Evolutionary conservation across 2,329 filamentous ascomycete genomes (phyloP).

Genomic region (Fusarium musae): DNA sequence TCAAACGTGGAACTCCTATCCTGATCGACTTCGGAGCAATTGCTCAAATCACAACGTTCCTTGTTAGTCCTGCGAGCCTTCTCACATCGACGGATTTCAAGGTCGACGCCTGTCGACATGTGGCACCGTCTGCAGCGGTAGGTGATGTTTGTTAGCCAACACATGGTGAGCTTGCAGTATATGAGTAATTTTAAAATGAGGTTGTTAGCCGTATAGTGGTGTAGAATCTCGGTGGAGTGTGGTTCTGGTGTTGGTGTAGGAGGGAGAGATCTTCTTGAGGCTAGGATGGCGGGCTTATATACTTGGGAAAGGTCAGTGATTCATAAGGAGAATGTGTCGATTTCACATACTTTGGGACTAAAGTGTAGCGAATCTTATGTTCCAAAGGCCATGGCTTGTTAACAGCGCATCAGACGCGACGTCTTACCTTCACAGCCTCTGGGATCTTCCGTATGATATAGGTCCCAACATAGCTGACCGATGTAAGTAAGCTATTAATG

Average conservation of each 20-base stretch:
- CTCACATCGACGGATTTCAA: background rate
- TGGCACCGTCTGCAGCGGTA: background rate
- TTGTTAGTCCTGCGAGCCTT: background rate
- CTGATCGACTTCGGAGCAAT: background rate
- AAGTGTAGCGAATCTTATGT: rapidly evolving
- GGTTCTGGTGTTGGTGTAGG: no score
- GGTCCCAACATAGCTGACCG: background rate
- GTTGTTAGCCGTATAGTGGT: background rate
- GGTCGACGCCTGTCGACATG: background rate
- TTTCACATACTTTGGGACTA: rapidly evolving
- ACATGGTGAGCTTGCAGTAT: background rate
- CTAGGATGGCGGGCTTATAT: background rate
- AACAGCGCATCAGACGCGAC: no score
- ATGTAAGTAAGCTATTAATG: no score
- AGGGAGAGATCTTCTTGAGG: background rate
- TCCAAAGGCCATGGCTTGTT: rapidly evolving
- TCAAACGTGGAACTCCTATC: background rate
- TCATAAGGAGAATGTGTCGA: rapidly evolving
- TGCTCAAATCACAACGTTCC: background rate
- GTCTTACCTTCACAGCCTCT: background rate
- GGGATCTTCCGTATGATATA: no score
- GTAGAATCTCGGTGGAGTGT: background rate
- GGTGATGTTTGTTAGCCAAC: background rate
- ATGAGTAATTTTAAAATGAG: rapidly evolving
- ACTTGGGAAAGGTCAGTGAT: background rate